Percentiles rank a stretch among this genome's conserved stretches.
Evolutionary conservation across 2,329 filamentous ascomycete species (phyloP).

Genomic region (Gliomastix tumulicola): DNA sequence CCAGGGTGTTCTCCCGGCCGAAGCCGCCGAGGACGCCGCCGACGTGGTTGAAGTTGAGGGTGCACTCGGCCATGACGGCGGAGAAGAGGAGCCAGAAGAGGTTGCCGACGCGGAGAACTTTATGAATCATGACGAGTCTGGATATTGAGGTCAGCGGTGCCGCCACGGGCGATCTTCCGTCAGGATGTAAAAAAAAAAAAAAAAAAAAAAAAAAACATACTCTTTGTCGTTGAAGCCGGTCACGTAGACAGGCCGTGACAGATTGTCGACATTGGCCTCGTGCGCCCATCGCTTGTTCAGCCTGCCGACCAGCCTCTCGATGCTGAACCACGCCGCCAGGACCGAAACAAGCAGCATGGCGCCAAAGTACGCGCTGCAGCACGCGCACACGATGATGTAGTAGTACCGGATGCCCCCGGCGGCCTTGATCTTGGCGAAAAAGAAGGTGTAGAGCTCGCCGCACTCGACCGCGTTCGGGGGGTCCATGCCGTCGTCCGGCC

Average conservation of each 20-base stretch:
- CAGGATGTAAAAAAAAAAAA: too few relatives aligned
- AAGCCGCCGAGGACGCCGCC: constrained; percentile 10
- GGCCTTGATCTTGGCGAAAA: constrained; percentile 14
- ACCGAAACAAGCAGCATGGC: constrained; percentile 10
- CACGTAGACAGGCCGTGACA: constrained; percentile 8
- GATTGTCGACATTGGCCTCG: background rate
- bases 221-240: constrained; percentile 12
- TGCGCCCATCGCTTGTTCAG: background rate
- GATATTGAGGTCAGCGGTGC: background rate
- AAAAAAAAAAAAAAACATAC: constrained; percentile 9
- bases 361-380: constrained; percentile 12
- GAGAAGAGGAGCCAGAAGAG: constrained; percentile 16
- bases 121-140: constrained; percentile 11
- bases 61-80: constrained; percentile 13
- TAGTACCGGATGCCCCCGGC: constrained; percentile 11
- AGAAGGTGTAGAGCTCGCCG: constrained; percentile 12
- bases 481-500: constrained; percentile 8
- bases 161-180: background rate
- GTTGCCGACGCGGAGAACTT: constrained; percentile 13
- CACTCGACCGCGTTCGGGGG: constrained; percentile 9
- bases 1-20: too few relatives aligned
- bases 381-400: constrained; percentile 12
- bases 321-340: constrained; percentile 9
- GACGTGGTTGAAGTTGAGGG: constrained; percentile 17
- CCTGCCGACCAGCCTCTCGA: constrained; percentile 1